Conservation (phyloP, 2,329 filamentous ascomycete genomes). For the Colletotrichum spinosum region DNA sequence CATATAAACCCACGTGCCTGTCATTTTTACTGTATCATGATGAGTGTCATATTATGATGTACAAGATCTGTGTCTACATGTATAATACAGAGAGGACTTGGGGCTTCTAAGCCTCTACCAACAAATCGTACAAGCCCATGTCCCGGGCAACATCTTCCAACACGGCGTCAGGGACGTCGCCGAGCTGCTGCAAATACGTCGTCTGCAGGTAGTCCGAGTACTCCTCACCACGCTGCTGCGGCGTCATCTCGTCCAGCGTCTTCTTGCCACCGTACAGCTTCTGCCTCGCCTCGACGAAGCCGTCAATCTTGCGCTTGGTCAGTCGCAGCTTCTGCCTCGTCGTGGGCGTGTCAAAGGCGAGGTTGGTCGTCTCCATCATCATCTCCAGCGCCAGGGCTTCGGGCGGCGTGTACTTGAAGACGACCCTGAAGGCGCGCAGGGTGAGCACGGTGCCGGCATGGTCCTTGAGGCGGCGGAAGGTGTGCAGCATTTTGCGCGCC, state of each 20-base stretch:
- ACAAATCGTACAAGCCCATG: slow-evolving; percentile 56
- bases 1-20: too few relatives aligned
- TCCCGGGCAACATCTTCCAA: slow-evolving; percentile 51
- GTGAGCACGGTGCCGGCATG: slow-evolving; percentile 58
- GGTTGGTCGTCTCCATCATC: slow-evolving; percentile 56
- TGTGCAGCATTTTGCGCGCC: slow-evolving; percentile 62
- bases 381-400: slow-evolving; percentile 62
- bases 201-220: slow-evolving; percentile 57
- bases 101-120: slow-evolving; percentile 19
- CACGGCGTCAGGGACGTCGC: slow-evolving; percentile 40
- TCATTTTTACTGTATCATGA: slow-evolving; percentile 9
- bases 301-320: slow-evolving; percentile 57
- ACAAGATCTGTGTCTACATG: slow-evolving; percentile 23
- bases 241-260: slow-evolving; percentile 51
- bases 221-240: slow-evolving; percentile 50
- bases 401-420: slow-evolving; percentile 57
- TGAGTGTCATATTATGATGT: slow-evolving; percentile 29
- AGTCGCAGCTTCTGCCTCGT: slow-evolving; percentile 55
- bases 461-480: slow-evolving; percentile 60
- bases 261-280: slow-evolving; percentile 41
- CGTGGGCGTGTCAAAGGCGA: slow-evolving; percentile 55
- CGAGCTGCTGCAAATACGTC: slow-evolving; percentile 48
- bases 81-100: slow-evolving; percentile 18
- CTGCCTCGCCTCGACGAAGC: slow-evolving; percentile 38
- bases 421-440: slow-evolving; percentile 54